phyloP scores from a whole-genome alignment of 1,284 basidiomycete genomes.

The Cryptococcus sp. region DNA sequence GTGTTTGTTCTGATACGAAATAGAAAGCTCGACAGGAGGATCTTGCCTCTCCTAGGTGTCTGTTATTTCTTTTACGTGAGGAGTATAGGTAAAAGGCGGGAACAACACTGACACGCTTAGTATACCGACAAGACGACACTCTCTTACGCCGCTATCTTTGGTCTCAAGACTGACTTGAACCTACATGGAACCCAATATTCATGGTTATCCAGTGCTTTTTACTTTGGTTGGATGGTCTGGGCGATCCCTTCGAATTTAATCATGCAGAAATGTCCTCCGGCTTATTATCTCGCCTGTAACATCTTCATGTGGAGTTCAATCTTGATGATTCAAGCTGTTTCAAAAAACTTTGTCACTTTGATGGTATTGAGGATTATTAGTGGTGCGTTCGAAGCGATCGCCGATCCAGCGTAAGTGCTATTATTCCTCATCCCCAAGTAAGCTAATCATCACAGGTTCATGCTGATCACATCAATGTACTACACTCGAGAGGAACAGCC shows the following conservation, averaged over 20 bases:
- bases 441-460: constrained; percentile 11
- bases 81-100: neutral
- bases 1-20: no score
- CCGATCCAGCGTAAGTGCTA: constrained; percentile 36
- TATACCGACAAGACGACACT: constrained; percentile 14
- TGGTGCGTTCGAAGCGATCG: constrained; percentile 50
- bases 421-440: no score
- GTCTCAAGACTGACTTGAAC: constrained; percentile 42
- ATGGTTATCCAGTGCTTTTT: constrained; percentile 49
- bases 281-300: constrained; percentile 51
- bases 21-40: constrained; percentile 31
- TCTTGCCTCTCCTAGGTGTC: constrained; percentile 37
- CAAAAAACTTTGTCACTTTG: constrained; percentile 48
- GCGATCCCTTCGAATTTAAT: constrained; percentile 52
- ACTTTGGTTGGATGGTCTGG: constrained; percentile 53
- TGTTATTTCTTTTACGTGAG: constrained; percentile 38
- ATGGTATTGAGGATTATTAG: constrained; percentile 49
- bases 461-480: constrained; percentile 41
- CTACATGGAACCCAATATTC: constrained; percentile 38
- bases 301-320: constrained; percentile 52
- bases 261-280: constrained; percentile 51
- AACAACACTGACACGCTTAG: no score
- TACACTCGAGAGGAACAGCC: constrained; percentile 47
- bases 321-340: constrained; percentile 48
- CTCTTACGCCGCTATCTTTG: constrained; percentile 45